These are phyloP conservation scores for Astrothelium subdiscretum DNA, from an alignment of 495 filamentous ascomycete genomes.

Conservation along the genomic window DNA sequence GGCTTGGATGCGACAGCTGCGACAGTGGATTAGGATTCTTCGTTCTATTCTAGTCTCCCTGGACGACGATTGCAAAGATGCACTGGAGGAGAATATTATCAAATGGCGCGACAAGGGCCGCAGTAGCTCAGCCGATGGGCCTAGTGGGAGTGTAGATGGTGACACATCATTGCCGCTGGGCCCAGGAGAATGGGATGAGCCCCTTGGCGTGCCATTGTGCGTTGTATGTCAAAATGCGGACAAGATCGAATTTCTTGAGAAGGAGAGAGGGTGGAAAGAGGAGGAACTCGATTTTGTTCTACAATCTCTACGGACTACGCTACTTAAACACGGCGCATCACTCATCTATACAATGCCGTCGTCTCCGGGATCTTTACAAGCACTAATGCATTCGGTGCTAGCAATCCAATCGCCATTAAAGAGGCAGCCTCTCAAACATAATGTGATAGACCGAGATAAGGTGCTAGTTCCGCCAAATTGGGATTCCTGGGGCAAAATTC, in stretches of 20 bases:
- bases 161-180: constrained; percentile 69
- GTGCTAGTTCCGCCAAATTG: constrained; percentile 89
- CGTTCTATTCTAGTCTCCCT: constrained; percentile 62
- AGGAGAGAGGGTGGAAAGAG: constrained; percentile 34
- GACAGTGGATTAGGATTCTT: constrained; percentile 77
- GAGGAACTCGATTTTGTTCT: constrained; percentile 10
- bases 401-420: constrained; percentile 84
- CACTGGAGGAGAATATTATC: constrained; percentile 73
- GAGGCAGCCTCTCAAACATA: constrained; percentile 61
- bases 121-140: constrained; percentile 10
- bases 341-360: constrained; percentile 48
- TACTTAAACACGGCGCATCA: constrained; percentile 10
- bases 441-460: constrained; percentile 92
- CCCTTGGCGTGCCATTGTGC: constrained; percentile 75
- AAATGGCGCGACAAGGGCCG: constrained; percentile 47
- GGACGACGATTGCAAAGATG: constrained; percentile 62
- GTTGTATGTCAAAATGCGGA: constrained; percentile 92
- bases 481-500: constrained; percentile 98
- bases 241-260: constrained; percentile 42
- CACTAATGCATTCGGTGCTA: constrained; percentile 73
- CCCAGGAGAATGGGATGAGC: constrained; percentile 90
- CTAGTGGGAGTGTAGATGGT: constrained; percentile 35
- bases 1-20: constrained; percentile 78
- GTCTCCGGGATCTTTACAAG: constrained; percentile 64
- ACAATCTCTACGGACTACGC: constrained; percentile 3